Evolutionary conservation across 1,284 basidiomycete species (phyloP).

Genomic region (Bjerkandera adusta): DNA sequence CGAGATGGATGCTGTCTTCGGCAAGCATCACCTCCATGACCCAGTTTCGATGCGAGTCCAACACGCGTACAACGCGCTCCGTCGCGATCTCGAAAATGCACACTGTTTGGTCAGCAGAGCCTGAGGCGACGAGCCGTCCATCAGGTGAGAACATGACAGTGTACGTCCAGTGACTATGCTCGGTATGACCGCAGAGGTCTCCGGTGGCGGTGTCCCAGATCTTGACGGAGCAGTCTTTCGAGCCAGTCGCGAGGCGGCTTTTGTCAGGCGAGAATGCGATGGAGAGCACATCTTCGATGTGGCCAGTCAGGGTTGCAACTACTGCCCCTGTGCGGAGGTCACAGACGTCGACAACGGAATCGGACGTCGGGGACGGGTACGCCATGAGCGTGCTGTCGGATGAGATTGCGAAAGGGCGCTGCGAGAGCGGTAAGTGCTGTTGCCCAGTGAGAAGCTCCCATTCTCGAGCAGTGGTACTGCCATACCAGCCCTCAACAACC

Average conservation of each 20-base stretch:
- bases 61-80: conserved; percentile 9
- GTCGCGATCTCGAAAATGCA: conserved; percentile 13
- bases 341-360: too few relatives aligned
- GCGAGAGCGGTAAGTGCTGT: too few relatives aligned
- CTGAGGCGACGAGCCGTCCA: conserved; percentile 17
- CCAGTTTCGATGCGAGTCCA: conserved; percentile 16
- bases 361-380: too few relatives aligned
- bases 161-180: conserved; percentile 16
- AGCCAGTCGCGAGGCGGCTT: conserved; percentile 20
- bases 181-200: conserved; percentile 29
- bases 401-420: too few relatives aligned
- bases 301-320: too few relatives aligned
- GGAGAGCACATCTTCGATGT: too few relatives aligned
- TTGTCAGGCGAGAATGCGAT: conserved; percentile 26
- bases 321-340: too few relatives aligned
- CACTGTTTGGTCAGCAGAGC: conserved; percentile 15
- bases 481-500: too few relatives aligned
- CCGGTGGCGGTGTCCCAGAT: conserved; percentile 25
- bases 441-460: too few relatives aligned
- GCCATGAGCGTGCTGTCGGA: too few relatives aligned
- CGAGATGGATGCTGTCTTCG: conserved; percentile 15
- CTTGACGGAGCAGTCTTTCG: conserved; percentile 23
- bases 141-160: conserved; percentile 19
- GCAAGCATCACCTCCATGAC: conserved; percentile 16
- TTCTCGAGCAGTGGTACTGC: too few relatives aligned